Evolutionary conservation across 495 filamentous ascomycete genomes (phyloP).

Genomic region (Neurospora africana): DNA sequence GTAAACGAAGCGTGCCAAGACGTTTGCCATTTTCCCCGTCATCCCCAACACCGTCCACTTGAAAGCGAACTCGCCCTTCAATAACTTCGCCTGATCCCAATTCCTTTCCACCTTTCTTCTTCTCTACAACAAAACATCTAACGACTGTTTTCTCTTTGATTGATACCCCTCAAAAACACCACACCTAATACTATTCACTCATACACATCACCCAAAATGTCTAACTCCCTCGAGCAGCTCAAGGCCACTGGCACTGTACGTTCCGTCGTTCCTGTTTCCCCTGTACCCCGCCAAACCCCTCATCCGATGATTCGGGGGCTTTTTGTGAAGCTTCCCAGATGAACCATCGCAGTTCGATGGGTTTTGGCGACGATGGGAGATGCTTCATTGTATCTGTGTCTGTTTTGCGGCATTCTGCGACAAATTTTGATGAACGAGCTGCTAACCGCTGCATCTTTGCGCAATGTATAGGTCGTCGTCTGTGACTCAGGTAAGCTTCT

Average conservation of each 20-base stretch:
- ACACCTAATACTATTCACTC: neutral
- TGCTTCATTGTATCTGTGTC: neutral
- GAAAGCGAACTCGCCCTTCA: neutral
- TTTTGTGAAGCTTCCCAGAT: conserved; percentile 5
- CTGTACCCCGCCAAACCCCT: conserved; percentile 30
- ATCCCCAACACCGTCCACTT: neutral
- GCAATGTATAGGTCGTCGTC: conserved; percentile 62
- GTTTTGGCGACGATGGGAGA: neutral
- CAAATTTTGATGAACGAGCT: conserved; percentile 1
- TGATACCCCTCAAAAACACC: conserved; percentile 1
- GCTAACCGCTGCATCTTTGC: conserved; percentile 16
- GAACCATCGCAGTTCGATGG: neutral
- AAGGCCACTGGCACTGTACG: conserved; percentile 92
- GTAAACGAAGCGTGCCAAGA: neutral
- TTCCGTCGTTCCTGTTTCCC: conserved; percentile 17
- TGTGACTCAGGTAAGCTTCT: conserved; percentile 79
- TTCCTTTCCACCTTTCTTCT: neutral
- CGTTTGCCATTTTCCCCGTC: neutral
- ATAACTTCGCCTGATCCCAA: neutral
- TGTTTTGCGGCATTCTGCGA: neutral
- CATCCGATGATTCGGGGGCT: conserved; percentile 1
- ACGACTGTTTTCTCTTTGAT: neutral
- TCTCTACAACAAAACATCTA: neutral
- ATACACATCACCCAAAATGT: conserved; percentile 43
- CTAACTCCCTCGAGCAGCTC: conserved; percentile 85